Base-by-base conservation (phyloP, 108 stramenopile species). In the Cyclotella sp. region DNA sequence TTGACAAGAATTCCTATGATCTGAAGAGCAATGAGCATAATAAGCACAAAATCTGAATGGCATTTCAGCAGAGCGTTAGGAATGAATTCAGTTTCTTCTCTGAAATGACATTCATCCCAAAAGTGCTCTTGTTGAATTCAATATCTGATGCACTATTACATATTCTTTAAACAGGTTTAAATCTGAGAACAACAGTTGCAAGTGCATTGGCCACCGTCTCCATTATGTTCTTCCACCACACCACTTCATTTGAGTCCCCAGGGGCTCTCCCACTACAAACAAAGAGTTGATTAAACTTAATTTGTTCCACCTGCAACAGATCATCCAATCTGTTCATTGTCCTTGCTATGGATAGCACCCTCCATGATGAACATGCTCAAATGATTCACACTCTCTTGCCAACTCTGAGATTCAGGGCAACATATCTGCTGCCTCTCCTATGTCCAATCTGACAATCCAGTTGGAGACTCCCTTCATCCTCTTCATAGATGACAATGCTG, bases 11-110 rank as follows among this genome's bases (percentile, higher is more conserved):
- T 79, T 24, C 91, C 90, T 52, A 97, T 87, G 52, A 95, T 84
- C 49, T 96, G 94, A 30, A 97, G 85, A 18, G 85, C 79, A 69
- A 97, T 96, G 41, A 99, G 85, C 85, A 98, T 97, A 64, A 96
- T 80, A 22, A 99, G 78, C 42, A 95, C 95, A 76, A 94, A 89
- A 66, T 98, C 97, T 97, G 93, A 27, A 98, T 80, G n/a, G 97
- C 94, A 49, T 97, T 91, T 88, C 89, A 93, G 73, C 94, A 96
- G 14, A 98, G 82, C 53, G 81, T 70, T 46, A 94, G 77, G 71
- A 94, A 96, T 57, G 83, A 76, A 39, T 91, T 89, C 14, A 94
- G 77, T 66, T 88, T 87, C 63, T 91, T 91, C 41, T 86, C 88
- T 10, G 88, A 67, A 47, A 91, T 84, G 34, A 86, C 89, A 70